Evolutionary conservation across 2,329 filamentous ascomycete genomes (phyloP).

Genomic region (Nemania diffusa): DNA sequence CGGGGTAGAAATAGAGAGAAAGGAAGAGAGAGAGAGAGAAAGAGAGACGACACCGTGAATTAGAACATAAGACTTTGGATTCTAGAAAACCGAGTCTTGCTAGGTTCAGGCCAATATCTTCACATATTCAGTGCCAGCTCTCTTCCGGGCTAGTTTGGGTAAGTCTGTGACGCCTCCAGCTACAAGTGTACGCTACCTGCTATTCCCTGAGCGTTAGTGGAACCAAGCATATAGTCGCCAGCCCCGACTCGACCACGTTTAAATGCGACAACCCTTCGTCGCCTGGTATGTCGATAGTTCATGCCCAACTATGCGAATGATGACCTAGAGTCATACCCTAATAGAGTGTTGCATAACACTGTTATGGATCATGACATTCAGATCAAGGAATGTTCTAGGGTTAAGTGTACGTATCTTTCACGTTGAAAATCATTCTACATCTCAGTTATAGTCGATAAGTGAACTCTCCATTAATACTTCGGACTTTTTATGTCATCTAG

Average conservation of each 20-base stretch:
- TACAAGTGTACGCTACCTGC: conserved; percentile 12
- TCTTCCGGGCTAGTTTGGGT: conserved; percentile 15
- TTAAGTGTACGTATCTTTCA: neutral
- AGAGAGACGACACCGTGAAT: conserved; percentile 13
- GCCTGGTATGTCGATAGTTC: neutral
- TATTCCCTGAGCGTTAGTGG: conserved; percentile 12
- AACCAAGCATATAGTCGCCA: conserved; percentile 14
- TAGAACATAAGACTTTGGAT: neutral
- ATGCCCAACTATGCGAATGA: neutral
- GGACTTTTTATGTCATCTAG: neutral
- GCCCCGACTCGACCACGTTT: neutral
- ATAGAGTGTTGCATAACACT: neutral
- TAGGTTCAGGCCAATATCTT: neutral
- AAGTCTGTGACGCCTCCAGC: conserved; percentile 23
- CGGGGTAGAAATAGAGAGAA: conserved; percentile 17
- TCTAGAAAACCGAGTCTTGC: neutral
- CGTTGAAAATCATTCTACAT: neutral
- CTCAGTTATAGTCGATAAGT: neutral
- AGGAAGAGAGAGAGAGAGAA: neutral
- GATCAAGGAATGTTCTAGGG: neutral
- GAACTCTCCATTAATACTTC: neutral
- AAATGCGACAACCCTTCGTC: conserved; percentile 6
- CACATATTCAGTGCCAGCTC: conserved; percentile 4
- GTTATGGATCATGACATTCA: neutral
- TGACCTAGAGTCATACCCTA: neutral